Evolutionary conservation across 495 filamentous ascomycete species (phyloP).

Genomic region (Patellaria atrata): DNA sequence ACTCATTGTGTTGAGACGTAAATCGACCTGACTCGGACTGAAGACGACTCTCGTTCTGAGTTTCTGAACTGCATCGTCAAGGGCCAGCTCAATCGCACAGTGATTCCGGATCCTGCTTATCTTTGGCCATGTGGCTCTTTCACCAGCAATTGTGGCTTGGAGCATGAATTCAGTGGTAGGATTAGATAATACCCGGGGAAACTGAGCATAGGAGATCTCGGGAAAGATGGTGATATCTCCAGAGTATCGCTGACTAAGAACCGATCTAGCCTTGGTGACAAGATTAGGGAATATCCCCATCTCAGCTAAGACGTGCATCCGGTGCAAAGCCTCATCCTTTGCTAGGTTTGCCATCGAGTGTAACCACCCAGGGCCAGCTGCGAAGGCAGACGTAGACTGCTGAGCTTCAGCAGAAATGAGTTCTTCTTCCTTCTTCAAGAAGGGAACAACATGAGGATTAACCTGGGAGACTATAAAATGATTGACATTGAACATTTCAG

Average conservation of each 20-base stretch:
- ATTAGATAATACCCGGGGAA: constrained; percentile 66
- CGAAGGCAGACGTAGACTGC: constrained; percentile 26
- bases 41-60: constrained; percentile 68
- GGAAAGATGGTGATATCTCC: constrained; percentile 95
- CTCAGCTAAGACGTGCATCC: constrained; percentile 69
- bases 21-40: constrained; percentile 54
- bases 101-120: constrained; percentile 68
- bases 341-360: constrained; percentile 57
- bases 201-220: constrained; percentile 55
- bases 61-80: constrained; percentile 68
- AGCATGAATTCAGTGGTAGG: constrained; percentile 86
- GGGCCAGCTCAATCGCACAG: constrained; percentile 70
- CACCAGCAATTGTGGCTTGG: constrained; percentile 56
- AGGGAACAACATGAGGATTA: constrained; percentile 86
- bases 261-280: constrained; percentile 62
- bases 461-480: constrained; percentile 96
- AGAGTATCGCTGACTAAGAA: constrained; percentile 79
- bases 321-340: constrained; percentile 65
- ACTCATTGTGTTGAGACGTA: constrained; percentile 26
- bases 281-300: constrained; percentile 69
- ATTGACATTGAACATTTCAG: constrained; percentile 97
- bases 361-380: constrained; percentile 40
- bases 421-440: constrained; percentile 59
- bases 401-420: constrained; percentile 27
- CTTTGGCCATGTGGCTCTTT: constrained; percentile 84